Conservation (phyloP, 257 asterid species). For the Buddleja alternifolia region DNA sequence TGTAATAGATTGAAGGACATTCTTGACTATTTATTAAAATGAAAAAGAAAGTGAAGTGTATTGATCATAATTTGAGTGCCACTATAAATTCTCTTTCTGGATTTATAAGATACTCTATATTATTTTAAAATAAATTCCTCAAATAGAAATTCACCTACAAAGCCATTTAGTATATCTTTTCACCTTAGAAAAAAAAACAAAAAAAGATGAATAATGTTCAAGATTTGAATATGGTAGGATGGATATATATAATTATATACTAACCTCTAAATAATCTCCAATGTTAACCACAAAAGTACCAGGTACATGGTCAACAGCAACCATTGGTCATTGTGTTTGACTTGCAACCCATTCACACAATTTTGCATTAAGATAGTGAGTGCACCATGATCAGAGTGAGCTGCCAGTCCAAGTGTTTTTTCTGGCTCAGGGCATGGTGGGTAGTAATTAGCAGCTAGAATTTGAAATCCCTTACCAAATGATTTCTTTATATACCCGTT, state of each 20-base stretch:
- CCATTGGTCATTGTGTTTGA: slow-evolving; percentile 44
- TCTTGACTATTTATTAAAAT: too few species aligned
- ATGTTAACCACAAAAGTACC: slow-evolving; percentile 56
- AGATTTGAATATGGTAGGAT: not conserved
- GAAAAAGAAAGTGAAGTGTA: too few species aligned
- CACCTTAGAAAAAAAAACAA: too few species aligned
- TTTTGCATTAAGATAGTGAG: slow-evolving; percentile 63
- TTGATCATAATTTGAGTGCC: too few species aligned
- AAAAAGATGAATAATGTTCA: not conserved
- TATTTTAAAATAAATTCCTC: too few species aligned
- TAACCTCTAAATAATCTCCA: slow-evolving; percentile 70
- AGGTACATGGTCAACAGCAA: slow-evolving; percentile 45
- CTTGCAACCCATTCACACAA: slow-evolving; percentile 58
- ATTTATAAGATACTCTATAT: too few species aligned
- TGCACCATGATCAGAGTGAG: slow-evolving; percentile 69
- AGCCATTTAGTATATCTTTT: too few species aligned
- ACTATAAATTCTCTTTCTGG: too few species aligned
- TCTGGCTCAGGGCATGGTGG: slow-evolving; percentile 74
- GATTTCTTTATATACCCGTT: slow-evolving; percentile 38
- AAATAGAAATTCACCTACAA: too few species aligned
- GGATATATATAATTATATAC: not conserved
- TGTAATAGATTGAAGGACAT: too few species aligned
- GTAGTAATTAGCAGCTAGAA: slow-evolving; percentile 54
- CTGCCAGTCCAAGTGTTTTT: slow-evolving; percentile 56
- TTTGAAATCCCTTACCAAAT: slow-evolving; percentile 49